Conservation (phyloP, 257 asterid species). For the Lycium barbarum region DNA sequence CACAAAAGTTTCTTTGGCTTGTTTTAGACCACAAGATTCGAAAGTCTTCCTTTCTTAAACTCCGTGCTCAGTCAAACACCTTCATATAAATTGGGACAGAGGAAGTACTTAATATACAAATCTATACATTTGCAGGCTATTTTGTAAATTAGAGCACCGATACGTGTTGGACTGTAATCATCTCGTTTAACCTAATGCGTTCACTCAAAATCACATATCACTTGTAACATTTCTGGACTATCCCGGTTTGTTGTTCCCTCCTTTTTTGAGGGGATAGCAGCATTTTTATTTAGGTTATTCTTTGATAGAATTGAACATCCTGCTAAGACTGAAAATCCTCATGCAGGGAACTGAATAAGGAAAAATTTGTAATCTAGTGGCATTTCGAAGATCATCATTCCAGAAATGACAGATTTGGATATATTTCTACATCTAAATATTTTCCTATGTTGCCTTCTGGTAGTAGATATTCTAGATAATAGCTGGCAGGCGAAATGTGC, state of each 20-base stretch:
- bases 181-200: not conserved
- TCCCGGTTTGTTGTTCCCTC: not conserved
- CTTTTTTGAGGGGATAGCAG: not conserved
- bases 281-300: slow-evolving; percentile 10
- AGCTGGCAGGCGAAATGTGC: not conserved
- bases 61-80: no score
- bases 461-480: not conserved
- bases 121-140: no score
- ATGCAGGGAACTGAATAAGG: slow-evolving; percentile 12
- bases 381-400: not conserved
- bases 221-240: not conserved
- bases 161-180: no score
- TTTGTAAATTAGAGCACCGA: no score
- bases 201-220: not conserved
- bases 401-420: not conserved
- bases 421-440: not conserved
- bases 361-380: not conserved
- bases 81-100: no score
- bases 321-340: not conserved
- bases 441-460: not conserved
- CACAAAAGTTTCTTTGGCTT: no score
- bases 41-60: no score
- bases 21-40: no score
- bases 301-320: not conserved
- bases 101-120: no score